phyloP scores from a whole-genome alignment of 257 asterid species.

The Jasminum sambac region DNA sequence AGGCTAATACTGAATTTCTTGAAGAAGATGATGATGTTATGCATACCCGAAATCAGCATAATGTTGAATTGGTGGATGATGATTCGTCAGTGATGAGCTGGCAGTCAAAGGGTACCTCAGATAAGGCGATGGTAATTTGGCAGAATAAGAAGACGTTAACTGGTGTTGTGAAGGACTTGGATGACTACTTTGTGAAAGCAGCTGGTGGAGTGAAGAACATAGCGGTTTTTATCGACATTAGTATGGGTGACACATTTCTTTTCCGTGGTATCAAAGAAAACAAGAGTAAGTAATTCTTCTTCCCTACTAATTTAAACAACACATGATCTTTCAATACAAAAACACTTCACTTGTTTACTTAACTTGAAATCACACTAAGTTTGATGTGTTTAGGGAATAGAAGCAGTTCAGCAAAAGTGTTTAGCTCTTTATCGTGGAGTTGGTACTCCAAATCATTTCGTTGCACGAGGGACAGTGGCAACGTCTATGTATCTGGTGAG shows the following conservation, averaged over 20 bases:
- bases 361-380: conserved; percentile 1
- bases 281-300: conserved; percentile 51
- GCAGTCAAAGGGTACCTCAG: conserved; percentile 51
- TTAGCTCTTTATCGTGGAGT: conserved; percentile 71
- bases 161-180: conserved; percentile 60
- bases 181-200: conserved; percentile 74
- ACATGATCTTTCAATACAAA: not conserved
- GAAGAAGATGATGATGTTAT: conserved; percentile 42
- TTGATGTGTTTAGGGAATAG: conserved; percentile 58
- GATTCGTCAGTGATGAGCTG: conserved; percentile 51
- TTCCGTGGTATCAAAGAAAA: conserved; percentile 47
- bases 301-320: conserved; percentile 21
- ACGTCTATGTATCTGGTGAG: conserved; percentile 38
- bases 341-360: not conserved
- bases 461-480: conserved; percentile 41
- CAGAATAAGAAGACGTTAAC: conserved; percentile 54
- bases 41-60: conserved; percentile 30
- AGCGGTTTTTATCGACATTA: conserved; percentile 65
- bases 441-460: conserved; percentile 71
- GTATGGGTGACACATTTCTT: conserved; percentile 47
- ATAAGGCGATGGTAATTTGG: conserved; percentile 70
- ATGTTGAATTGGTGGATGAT: conserved; percentile 47
- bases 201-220: conserved; percentile 65
- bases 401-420: conserved; percentile 65
- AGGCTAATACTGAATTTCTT: conserved; percentile 53